Percentiles rank a stretch among this genome's conserved stretches.
phyloP scores from a whole-genome alignment of 352 stramenopile genomes.

The Blastocystis sp. region DNA sequence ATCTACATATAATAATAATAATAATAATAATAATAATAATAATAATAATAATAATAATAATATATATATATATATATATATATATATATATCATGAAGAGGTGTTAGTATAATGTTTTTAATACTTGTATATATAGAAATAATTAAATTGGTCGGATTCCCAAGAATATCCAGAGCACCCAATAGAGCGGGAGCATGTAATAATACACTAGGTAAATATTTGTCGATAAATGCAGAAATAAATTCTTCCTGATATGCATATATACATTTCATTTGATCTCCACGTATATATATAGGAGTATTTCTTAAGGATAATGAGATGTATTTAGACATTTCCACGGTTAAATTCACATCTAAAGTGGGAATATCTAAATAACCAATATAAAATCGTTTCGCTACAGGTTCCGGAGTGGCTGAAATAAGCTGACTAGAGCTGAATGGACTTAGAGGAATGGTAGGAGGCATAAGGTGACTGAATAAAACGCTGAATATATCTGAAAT shows the following conservation, averaged over 20 bases:
- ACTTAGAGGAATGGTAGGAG: no score
- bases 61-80: no score
- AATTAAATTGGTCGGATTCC: slow-evolving; percentile 17
- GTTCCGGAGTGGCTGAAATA: background rate
- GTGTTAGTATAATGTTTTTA: background rate
- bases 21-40: no score
- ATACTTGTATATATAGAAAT: slow-evolving; percentile 23
- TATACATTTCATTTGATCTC: background rate
- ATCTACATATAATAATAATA: no score
- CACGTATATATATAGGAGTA: slow-evolving; percentile 11
- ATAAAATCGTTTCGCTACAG: background rate
- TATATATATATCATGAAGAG: background rate
- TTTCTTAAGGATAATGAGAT: slow-evolving; percentile 15
- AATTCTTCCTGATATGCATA: slow-evolving; percentile 20
- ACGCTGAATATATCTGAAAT: no score
- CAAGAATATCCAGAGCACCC: slow-evolving; percentile 19
- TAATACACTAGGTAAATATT: slow-evolving; percentile 9
- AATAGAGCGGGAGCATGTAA: slow-evolving; percentile 25
- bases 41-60: no score
- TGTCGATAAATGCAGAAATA: background rate
- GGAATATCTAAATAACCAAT: slow-evolving; percentile 17
- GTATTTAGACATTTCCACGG: slow-evolving; percentile 2
- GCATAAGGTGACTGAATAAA: no score
- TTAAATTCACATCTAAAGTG: slow-evolving; percentile 18
- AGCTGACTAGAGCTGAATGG: no score